Conservation (phyloP, 179 eudicot genomes). For the Heliamphora pulchella region DNA sequence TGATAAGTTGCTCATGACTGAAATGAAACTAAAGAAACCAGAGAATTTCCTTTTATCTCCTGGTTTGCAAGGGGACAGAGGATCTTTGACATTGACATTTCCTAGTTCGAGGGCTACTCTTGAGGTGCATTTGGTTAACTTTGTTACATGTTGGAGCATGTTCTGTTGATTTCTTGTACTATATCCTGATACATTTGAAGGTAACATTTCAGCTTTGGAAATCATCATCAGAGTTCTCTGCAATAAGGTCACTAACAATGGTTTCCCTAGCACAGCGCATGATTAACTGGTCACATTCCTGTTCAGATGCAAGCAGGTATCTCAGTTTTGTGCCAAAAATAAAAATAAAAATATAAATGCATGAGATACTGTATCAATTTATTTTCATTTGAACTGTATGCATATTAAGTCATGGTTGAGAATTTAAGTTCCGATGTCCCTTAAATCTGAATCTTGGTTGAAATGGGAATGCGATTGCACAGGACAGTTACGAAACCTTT, state of each 20-base stretch:
- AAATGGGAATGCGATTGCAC: not conserved
- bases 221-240: slow-evolving; percentile 91
- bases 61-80: slow-evolving; percentile 86
- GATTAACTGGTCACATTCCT: slow-evolving; percentile 68
- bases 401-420: not conserved
- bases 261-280: slow-evolving; percentile 84
- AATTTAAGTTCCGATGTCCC: not conserved
- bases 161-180: slow-evolving; percentile 15
- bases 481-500: not conserved
- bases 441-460: not conserved
- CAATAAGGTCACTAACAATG: slow-evolving; percentile 81
- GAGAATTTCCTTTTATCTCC: slow-evolving; percentile 54
- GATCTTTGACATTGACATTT: slow-evolving; percentile 75
- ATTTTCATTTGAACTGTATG: not conserved
- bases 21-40: slow-evolving; percentile 70
- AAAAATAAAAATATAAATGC: no score
- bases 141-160: slow-evolving; percentile 17
- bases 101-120: slow-evolving; percentile 62
- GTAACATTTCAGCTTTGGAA: slow-evolving; percentile 83
- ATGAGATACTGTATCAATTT: not conserved
- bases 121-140: slow-evolving; percentile 53
- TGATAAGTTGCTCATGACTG: slow-evolving; percentile 59
- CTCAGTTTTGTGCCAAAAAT: not conserved
- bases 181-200: slow-evolving; percentile 27
- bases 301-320: slow-evolving; percentile 79